Conservation (phyloP, 306 rosid genomes). For the Dryas drummondii region DNA sequence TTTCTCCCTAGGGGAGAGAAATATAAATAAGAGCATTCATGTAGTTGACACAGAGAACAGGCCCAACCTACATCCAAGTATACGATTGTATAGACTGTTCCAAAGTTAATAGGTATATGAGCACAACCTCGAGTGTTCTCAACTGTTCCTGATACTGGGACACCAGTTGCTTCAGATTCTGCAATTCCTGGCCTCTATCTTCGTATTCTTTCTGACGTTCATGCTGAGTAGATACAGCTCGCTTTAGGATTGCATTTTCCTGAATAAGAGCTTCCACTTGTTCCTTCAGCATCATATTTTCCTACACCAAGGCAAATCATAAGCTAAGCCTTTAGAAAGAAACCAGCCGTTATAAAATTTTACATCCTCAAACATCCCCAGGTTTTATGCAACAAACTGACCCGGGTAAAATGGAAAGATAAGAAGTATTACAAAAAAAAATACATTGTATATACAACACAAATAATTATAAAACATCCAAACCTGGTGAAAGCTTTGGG, state of each 20-base stretch:
- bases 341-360: background rate
- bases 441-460: background rate
- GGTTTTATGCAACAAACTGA: background rate
- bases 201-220: slow-evolving; percentile 73
- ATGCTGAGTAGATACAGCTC: slow-evolving; percentile 73
- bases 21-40: background rate
- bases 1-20: background rate
- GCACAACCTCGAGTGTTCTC: slow-evolving; percentile 69
- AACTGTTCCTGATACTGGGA: slow-evolving; percentile 78
- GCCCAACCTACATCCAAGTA: background rate
- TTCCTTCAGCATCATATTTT: slow-evolving; percentile 69
- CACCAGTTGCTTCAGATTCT: slow-evolving; percentile 70
- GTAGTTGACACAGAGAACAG: background rate
- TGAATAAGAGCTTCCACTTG: slow-evolving; percentile 70
- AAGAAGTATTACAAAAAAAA: background rate
- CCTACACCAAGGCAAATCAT: slow-evolving; percentile 40
- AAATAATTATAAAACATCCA: background rate
- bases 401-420: background rate
- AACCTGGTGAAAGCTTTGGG: slow-evolving; percentile 59
- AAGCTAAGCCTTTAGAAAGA: background rate
- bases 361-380: background rate
- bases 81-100: background rate
- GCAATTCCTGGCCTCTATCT: slow-evolving; percentile 61
- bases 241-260: slow-evolving; percentile 70
- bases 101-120: background rate